A percentile compares a stretch with the other conserved stretches of the same genome.
Conservation (phyloP, 139 green algal species). For the Chlamydomonas applanata region DNA sequence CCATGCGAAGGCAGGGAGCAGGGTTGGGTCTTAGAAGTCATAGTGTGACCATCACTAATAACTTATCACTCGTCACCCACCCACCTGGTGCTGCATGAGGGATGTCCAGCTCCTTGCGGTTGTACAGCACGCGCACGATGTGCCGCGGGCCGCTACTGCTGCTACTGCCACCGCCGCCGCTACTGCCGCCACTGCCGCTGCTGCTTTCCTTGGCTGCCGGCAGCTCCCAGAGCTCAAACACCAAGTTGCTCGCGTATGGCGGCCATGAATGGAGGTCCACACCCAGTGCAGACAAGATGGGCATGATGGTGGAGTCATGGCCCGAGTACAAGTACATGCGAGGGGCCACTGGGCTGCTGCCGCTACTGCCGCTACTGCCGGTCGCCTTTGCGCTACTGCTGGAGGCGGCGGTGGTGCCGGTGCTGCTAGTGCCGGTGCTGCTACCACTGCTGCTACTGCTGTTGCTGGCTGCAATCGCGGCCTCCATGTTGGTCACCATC, state of each 20-base stretch:
- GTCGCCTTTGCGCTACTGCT: too few species aligned
- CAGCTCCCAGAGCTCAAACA: conserved; percentile 73
- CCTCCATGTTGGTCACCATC: conserved; percentile 60
- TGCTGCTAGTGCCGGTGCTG: not conserved
- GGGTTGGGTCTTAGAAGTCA: too few species aligned
- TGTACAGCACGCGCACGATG: conserved; percentile 60
- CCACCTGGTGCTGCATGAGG: conserved; percentile 39
- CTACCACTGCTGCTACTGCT: conserved; percentile 25
- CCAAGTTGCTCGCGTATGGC: conserved; percentile 60
- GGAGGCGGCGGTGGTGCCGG: too few species aligned
- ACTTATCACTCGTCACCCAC: not conserved
- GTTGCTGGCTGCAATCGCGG: conserved; percentile 23
- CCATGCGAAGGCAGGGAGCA: too few species aligned
- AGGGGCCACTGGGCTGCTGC: not conserved
- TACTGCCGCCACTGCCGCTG: too few species aligned
- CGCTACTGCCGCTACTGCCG: too few species aligned
- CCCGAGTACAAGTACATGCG: conserved; percentile 65
- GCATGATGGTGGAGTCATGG: conserved; percentile 55
- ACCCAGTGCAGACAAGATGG: conserved; percentile 48
- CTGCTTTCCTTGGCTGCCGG: not conserved
- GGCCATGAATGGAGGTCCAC: conserved; percentile 57
- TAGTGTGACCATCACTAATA: too few species aligned
- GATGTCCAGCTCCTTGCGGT: conserved; percentile 55
- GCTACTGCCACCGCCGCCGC: too few species aligned
- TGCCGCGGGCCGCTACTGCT: conserved; percentile 1